Conservation (phyloP, 768 basidiomycete species). For the Calocybe gangraenosa region DNA sequence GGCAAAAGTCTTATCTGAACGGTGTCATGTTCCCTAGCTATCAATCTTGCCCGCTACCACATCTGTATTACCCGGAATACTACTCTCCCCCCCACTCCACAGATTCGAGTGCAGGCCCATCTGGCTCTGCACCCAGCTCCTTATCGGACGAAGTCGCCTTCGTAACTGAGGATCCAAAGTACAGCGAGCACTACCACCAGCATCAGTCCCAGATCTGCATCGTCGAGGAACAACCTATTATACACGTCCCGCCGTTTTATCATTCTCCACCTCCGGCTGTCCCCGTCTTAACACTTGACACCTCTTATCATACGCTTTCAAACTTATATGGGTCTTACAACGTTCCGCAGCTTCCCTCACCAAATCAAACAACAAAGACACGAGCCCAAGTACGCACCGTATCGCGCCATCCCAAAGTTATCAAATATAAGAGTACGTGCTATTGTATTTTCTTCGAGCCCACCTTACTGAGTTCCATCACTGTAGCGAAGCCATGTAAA, state of each 20-base stretch:
- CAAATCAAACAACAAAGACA: slow-evolving; percentile 1
- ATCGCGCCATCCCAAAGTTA: slow-evolving; percentile 25
- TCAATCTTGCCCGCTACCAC: slow-evolving; percentile 5
- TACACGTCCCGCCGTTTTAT: slow-evolving; percentile 31
- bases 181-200: slow-evolving; percentile 33
- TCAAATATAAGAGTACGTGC: slow-evolving; percentile 39
- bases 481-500: slow-evolving; percentile 60
- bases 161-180: slow-evolving; percentile 37
- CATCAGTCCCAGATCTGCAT: slow-evolving; percentile 36
- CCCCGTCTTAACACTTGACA: slow-evolving; percentile 16
- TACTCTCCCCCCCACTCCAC: slow-evolving; percentile 10
- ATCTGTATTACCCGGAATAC: slow-evolving; percentile 10
- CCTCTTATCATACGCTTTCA: slow-evolving; percentile 14
- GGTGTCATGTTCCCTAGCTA: slow-evolving; percentile 9
- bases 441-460: neutral
- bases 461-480: neutral
- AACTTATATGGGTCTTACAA: slow-evolving; percentile 10
- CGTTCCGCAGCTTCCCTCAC: slow-evolving; percentile 8
- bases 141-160: slow-evolving; percentile 27
- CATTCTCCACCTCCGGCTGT: slow-evolving; percentile 6
- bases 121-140: slow-evolving; percentile 17
- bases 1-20: slow-evolving; percentile 6
- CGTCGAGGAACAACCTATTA: slow-evolving; percentile 26
- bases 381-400: slow-evolving; percentile 22
- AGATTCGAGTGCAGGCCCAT: slow-evolving; percentile 10